These are phyloP conservation scores for Rhynchosporium secalis DNA, from an alignment of 2,329 filamentous ascomycete species.

Conservation along the genomic window DNA sequence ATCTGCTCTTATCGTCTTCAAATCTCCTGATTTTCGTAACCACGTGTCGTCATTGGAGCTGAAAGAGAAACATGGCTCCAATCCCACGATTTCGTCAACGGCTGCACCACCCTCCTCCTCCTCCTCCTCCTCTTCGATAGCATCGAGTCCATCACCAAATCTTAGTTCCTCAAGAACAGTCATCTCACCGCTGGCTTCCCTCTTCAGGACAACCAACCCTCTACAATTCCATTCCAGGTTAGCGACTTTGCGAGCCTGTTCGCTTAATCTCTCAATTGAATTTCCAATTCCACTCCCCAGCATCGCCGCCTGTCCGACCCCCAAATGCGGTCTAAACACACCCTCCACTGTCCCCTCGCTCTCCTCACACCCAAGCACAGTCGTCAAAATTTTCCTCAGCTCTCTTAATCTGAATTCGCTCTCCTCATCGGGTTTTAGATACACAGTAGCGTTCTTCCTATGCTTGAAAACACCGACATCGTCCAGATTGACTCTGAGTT, in stretches of 20 bases:
- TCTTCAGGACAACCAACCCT: slow-evolving; percentile 54
- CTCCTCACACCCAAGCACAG: slow-evolving; percentile 21
- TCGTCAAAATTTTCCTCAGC: slow-evolving; percentile 19
- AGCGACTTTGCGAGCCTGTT: slow-evolving; percentile 53
- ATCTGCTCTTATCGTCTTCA: background rate
- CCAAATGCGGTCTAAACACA: slow-evolving; percentile 50
- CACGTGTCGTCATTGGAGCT: background rate
- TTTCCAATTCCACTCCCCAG: slow-evolving; percentile 33
- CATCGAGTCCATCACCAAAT: slow-evolving; percentile 1
- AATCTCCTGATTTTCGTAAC: background rate
- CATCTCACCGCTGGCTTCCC: slow-evolving; percentile 54
- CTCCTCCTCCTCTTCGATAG: background rate
- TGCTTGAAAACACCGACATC: slow-evolving; percentile 24
- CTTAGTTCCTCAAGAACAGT: slow-evolving; percentile 34
- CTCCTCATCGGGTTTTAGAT: slow-evolving; percentile 21
- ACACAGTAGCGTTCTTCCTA: slow-evolving; percentile 28
- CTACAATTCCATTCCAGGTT: slow-evolving; percentile 49
- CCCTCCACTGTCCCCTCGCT: slow-evolving; percentile 28
- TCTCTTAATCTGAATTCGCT: slow-evolving; percentile 16
- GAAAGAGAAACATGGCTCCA: slow-evolving; percentile 6
- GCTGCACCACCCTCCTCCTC: background rate
- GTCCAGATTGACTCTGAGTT: slow-evolving; percentile 21
- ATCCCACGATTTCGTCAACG: background rate
- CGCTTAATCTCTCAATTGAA: slow-evolving; percentile 50
- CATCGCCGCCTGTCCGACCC: slow-evolving; percentile 58